Base-by-base conservation (phyloP, 2,329 filamentous ascomycete species). In the Pestalotiopsis fici region DNA sequence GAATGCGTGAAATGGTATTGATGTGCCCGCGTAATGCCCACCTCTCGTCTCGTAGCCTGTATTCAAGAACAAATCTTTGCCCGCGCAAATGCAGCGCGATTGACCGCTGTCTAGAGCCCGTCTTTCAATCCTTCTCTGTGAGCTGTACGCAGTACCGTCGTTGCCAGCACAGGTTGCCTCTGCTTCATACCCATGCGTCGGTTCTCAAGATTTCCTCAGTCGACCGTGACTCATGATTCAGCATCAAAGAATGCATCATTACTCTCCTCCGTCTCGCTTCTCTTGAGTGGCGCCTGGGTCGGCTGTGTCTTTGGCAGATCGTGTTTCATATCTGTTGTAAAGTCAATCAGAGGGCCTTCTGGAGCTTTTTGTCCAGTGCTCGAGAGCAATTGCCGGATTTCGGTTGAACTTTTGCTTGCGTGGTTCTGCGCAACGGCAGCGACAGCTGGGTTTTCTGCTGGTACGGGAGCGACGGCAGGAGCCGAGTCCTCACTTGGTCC, bases 281-380 rank as follows among this genome's bases (percentile, higher is more conserved):
- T 74, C 73, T 78, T 79, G 60, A 78, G 65, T 12, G 66, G 66
- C 5, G 71, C 69, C 4, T 71, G 63, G 25, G 65, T 37, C 28
- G 71, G 69, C 5, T 71, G 63, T 18, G 65, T 55, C 31, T 74
- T 67, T 3, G 86, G 86, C 47, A 89, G 72, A 27, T 79, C 75
- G 67, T 83, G 85, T 75, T 85, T 85, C 74, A 90, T 56, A 67
- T 90, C 87, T 12, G 83, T 73, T 18, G 84, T 79, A 67, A 90
- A 89, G 74, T 90, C 86, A 39, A 90, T 81, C 60, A 89, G 76
- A 1, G 86, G 84, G 0, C 86, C 86, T 0, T 83, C 77, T 4
- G 73, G 69, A 1, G 81, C 78, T 21, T 79, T 81, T 66, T 80
- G 82, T 13, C 85, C 84, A 4, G 86, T 88, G 9, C 81, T 76